phyloP scores from a whole-genome alignment of 108 stramenopile species.

The Stephanodiscus triporus region DNA sequence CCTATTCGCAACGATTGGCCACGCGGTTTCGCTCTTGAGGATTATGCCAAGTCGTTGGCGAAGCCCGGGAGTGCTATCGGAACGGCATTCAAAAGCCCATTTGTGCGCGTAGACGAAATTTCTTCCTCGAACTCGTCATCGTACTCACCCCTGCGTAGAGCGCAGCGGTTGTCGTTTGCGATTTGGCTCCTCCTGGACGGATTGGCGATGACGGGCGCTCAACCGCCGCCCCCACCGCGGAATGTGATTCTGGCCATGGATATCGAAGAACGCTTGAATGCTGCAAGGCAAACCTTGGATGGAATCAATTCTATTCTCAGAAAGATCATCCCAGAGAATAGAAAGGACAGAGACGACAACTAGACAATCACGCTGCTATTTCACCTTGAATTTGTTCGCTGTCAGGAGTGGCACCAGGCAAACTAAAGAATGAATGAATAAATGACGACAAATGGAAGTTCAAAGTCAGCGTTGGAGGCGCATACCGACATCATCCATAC shows the following conservation, averaged over 20 bases:
- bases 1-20: conserved; percentile 45
- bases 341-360: not conserved
- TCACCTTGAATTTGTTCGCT: too few species aligned
- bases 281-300: conserved; percentile 30
- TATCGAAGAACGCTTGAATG: conserved; percentile 27
- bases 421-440: too few species aligned
- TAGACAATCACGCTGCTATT: too few species aligned
- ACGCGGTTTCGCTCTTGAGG: conserved; percentile 34
- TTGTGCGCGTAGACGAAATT: conserved; percentile 34
- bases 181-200: conserved; percentile 41
- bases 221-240: conserved; percentile 22
- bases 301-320: conserved; percentile 31
- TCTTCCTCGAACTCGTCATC: conserved; percentile 7
- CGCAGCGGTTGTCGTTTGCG: conserved; percentile 25
- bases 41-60: conserved; percentile 20
- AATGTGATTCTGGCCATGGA: conserved; percentile 28
- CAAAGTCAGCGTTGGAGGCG: too few species aligned
- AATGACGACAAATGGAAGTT: too few species aligned
- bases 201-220: conserved; percentile 17
- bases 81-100: conserved; percentile 25
- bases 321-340: conserved; percentile 30
- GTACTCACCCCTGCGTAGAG: conserved; percentile 38
- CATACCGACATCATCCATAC: too few species aligned
- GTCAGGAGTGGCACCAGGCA: too few species aligned
- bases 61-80: conserved; percentile 19